Percentiles rank a stretch among this genome's conserved stretches.
Conservation (phyloP, 805 yeast species). For the Cyberlindnera maritima region DNA sequence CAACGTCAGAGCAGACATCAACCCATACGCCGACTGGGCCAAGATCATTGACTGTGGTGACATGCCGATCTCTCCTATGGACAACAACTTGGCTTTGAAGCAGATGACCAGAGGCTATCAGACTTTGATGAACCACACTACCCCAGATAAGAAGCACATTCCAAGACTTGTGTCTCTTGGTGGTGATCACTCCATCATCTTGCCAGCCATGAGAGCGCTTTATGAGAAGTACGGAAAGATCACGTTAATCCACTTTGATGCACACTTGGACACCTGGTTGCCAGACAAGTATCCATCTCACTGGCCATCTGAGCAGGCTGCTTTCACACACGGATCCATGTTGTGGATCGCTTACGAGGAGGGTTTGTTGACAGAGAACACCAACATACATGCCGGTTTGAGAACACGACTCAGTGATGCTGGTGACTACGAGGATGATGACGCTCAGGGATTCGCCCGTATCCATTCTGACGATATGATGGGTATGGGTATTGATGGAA, state of each 20-base stretch:
- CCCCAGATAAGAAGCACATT: constrained; percentile 31
- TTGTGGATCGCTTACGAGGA: constrained; percentile 68
- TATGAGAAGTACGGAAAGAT: constrained; percentile 60
- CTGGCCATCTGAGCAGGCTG: constrained; percentile 52
- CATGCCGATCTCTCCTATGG: constrained; percentile 66
- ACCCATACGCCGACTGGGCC: constrained; percentile 57
- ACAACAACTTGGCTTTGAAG: constrained; percentile 57
- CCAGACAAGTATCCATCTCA: constrained; percentile 67
- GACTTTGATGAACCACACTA: constrained; percentile 43
- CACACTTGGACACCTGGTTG: constrained; percentile 81
- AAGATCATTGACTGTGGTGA: constrained; percentile 65
- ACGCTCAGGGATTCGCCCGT: constrained; percentile 63
- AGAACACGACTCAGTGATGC: constrained; percentile 69
- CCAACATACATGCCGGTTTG: constrained; percentile 73
- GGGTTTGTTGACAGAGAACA: constrained; percentile 47
- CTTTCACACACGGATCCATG: constrained; percentile 83
- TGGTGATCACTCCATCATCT: constrained; percentile 77
- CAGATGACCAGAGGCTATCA: constrained; percentile 60
- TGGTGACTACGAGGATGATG: constrained; percentile 66
- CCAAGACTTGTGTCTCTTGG: constrained; percentile 74
- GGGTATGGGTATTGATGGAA: constrained; percentile 59
- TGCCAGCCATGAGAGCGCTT: constrained; percentile 70
- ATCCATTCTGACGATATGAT: constrained; percentile 74
- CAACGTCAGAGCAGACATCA: constrained; percentile 60
- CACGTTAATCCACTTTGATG: constrained; percentile 79